phyloP scores from a whole-genome alignment of 805 yeast genomes.

The Candida nonsorbophila region DNA sequence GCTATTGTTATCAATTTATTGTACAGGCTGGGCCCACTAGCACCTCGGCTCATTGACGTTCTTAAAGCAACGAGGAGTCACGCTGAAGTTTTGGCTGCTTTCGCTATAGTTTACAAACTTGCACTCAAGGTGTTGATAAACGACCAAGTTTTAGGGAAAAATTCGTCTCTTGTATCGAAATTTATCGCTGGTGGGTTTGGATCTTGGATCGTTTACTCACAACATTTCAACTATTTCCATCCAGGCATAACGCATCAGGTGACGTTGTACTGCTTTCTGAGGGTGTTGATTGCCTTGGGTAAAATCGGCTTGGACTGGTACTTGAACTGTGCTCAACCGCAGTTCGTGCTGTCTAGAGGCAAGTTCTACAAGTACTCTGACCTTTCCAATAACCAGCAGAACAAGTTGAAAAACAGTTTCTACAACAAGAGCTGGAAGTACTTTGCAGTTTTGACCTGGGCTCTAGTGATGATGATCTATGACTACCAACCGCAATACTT shows the following conservation, averaged over 20 bases:
- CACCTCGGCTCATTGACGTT: conserved; percentile 42
- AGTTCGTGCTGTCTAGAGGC: too few relatives aligned
- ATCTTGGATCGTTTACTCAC: conserved; percentile 40
- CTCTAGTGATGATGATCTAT: conserved; percentile 65
- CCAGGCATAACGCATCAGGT: conserved; percentile 63
- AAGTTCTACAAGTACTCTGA: conserved; percentile 16
- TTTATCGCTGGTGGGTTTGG: conserved; percentile 37
- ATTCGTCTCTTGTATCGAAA: conserved; percentile 20
- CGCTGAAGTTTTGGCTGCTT: conserved; percentile 49
- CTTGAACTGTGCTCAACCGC: conserved; percentile 31
- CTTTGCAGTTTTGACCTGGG: conserved; percentile 68
- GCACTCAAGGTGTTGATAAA: conserved; percentile 22
- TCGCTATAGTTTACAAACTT: conserved; percentile 50
- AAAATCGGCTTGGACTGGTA: conserved; percentile 41
- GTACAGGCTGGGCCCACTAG: conserved; percentile 47
- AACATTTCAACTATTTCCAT: conserved; percentile 38
- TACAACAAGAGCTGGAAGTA: conserved; percentile 47
- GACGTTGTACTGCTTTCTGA: conserved; percentile 66
- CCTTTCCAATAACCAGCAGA: conserved; percentile 26
- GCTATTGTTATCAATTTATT: conserved; percentile 57
- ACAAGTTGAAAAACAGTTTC: conserved; percentile 20
- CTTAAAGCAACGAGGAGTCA: conserved; percentile 51
- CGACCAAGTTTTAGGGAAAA: conserved; percentile 30
- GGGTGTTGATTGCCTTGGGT: conserved; percentile 60
- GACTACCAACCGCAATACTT: conserved; percentile 56